These are phyloP conservation scores for Hypoxylon sp. DNA, from an alignment of 2,329 filamentous ascomycete species.

Conservation along the genomic window DNA sequence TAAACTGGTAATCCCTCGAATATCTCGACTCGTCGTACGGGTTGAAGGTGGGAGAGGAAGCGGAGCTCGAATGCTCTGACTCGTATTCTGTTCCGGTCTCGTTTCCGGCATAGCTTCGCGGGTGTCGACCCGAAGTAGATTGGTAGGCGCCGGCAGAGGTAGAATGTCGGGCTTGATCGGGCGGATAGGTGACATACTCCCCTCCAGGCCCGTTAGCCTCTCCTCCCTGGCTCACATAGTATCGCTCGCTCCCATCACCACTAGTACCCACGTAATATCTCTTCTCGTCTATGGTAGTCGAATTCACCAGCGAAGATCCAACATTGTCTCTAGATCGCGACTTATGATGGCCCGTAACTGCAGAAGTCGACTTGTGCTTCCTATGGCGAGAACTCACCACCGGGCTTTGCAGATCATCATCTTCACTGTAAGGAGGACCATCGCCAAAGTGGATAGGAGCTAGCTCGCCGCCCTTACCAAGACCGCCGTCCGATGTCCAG, in stretches of 20 bases:
- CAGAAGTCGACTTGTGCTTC: conserved; percentile 81
- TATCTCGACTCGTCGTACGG: conserved; percentile 81
- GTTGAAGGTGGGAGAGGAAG: conserved; percentile 68
- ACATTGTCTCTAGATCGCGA: conserved; percentile 58
- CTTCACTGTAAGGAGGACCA: conserved; percentile 93
- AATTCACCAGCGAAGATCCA: conserved; percentile 57
- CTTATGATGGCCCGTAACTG: conserved; percentile 60
- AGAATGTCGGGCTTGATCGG: conserved; percentile 71
- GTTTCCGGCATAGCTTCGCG: conserved; percentile 58
- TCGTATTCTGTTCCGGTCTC: conserved; percentile 62
- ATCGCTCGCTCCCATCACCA: conserved; percentile 78
- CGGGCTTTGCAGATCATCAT: conserved; percentile 93
- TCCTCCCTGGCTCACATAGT: conserved; percentile 76
- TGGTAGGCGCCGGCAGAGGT: conserved; percentile 57
- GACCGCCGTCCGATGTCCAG: conserved; percentile 63
- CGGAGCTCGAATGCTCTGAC: conserved; percentile 69
- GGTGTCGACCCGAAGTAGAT: conserved; percentile 57
- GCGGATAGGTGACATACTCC: conserved; percentile 83
- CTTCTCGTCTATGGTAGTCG: conserved; percentile 69
- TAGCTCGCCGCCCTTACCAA: conserved; percentile 75
- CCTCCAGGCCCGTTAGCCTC: conserved; percentile 82
- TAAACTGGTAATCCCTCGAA: conserved; percentile 93
- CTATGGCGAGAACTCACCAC: conserved; percentile 87
- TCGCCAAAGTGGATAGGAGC: conserved; percentile 87
- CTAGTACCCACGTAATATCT: conserved; percentile 75